phyloP scores from a whole-genome alignment of 331 rosid genomes.

The Phaseolus coccineus region DNA sequence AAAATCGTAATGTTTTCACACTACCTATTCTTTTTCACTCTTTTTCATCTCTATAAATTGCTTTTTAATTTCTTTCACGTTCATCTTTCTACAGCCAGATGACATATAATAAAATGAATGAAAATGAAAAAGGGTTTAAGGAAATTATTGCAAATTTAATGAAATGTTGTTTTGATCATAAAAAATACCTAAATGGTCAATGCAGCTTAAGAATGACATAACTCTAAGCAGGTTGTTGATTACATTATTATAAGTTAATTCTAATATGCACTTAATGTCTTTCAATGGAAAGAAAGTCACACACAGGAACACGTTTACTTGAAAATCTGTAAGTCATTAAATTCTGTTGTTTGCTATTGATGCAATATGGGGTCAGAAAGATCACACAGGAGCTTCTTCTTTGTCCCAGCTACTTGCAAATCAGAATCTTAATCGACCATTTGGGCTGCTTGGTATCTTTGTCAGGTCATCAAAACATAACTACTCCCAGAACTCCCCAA shows the following conservation, averaged over 20 bases:
- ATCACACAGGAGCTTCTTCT: slow-evolving; percentile 54
- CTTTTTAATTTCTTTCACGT: no score
- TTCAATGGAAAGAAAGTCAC: neutral
- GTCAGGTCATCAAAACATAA: slow-evolving; percentile 61
- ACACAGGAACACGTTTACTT: slow-evolving; percentile 4
- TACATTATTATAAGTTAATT: slow-evolving; percentile 19
- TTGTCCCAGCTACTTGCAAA: slow-evolving; percentile 58
- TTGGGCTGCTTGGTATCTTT: slow-evolving; percentile 57
- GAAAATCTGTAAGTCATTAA: slow-evolving; percentile 40
- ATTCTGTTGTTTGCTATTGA: slow-evolving; percentile 47
- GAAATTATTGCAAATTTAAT: neutral
- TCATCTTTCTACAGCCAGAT: neutral
- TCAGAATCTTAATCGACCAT: slow-evolving; percentile 75
- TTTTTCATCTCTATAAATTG: no score
- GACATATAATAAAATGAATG: neutral
- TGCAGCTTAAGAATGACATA: neutral
- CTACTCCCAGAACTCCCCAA: slow-evolving; percentile 51
- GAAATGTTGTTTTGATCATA: neutral
- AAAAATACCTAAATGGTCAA: neutral
- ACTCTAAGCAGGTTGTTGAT: neutral
- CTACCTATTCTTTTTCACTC: neutral
- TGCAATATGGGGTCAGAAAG: slow-evolving; percentile 60
- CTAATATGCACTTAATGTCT: neutral
- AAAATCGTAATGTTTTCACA: neutral
- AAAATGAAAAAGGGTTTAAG: neutral